A percentile compares a stretch with the other conserved stretches of the same genome.
Evolutionary conservation across 257 asterid species (phyloP).

Genomic region (Rehmannia glutinosa): DNA sequence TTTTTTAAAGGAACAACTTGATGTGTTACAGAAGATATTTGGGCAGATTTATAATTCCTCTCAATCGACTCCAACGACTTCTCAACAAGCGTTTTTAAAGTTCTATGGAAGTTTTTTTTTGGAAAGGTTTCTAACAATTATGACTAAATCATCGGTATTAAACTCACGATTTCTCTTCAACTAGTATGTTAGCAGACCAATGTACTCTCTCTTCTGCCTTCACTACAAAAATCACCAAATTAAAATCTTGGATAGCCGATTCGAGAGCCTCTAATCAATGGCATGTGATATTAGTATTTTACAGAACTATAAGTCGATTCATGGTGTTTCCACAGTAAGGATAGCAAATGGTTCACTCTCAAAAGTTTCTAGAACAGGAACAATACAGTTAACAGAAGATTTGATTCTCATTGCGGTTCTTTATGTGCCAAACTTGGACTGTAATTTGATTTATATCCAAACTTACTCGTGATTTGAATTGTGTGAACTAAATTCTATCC

Average conservation of each 20-base stretch:
- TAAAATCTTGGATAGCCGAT: not conserved
- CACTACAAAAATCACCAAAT: not conserved
- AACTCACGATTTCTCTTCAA: too few relatives aligned
- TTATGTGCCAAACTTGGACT: not conserved
- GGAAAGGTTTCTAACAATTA: too few relatives aligned
- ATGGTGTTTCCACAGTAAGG: not conserved
- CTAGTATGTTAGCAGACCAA: not conserved
- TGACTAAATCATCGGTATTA: too few relatives aligned
- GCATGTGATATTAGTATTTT: not conserved
- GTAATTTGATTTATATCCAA: not conserved
- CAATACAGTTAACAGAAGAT: not conserved
- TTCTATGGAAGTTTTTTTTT: too few relatives aligned
- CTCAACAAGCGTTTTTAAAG: not conserved
- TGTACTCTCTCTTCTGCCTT: not conserved
- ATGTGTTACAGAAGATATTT: not conserved
- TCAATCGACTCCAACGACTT: not conserved
- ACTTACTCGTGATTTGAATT: not conserved
- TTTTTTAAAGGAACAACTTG: not conserved
- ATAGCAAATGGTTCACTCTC: not conserved
- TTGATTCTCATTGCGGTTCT: not conserved
- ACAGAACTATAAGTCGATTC: not conserved
- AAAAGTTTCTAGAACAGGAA: not conserved
- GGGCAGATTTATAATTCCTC: not conserved
- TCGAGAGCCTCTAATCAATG: conserved; percentile 8
- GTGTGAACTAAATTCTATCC: too few relatives aligned